Percentiles rank a stretch among this genome's conserved stretches.
phyloP scores from a whole-genome alignment of 805 yeast species.

The Groenewaldozyma tartarivorans region DNA sequence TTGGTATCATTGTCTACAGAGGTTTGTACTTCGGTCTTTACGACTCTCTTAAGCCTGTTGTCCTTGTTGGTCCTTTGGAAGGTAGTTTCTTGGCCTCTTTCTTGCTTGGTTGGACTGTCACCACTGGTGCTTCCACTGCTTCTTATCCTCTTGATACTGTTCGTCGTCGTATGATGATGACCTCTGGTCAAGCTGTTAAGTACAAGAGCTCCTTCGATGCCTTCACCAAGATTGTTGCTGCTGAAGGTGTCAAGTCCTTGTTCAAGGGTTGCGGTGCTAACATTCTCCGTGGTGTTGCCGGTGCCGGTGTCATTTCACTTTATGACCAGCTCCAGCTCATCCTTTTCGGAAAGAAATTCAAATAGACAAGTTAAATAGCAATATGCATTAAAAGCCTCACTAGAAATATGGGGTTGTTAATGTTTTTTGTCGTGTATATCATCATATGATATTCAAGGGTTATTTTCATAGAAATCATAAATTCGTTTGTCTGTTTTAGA shows the following conservation, averaged over 20 bases:
- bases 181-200: slow-evolving; percentile 97
- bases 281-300: slow-evolving; percentile 99
- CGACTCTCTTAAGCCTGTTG: slow-evolving; percentile 93
- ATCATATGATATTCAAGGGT: too few relatives aligned
- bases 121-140: slow-evolving; percentile 97
- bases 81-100: slow-evolving; percentile 92
- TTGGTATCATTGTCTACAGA: slow-evolving; percentile 97
- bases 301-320: slow-evolving; percentile 98
- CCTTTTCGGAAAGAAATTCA: slow-evolving; percentile 91
- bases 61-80: slow-evolving; percentile 88
- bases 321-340: slow-evolving; percentile 95
- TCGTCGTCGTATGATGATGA: slow-evolving; percentile 99
- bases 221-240: slow-evolving; percentile 83
- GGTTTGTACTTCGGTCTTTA: slow-evolving; percentile 97
- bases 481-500: too few relatives aligned
- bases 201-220: slow-evolving; percentile 93
- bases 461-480: too few relatives aligned
- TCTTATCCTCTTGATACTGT: slow-evolving; percentile 98
- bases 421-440: too few relatives aligned
- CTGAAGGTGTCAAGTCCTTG: slow-evolving; percentile 87
- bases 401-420: too few relatives aligned
- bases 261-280: slow-evolving; percentile 99
- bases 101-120: slow-evolving; percentile 95
- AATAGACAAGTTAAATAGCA: slow-evolving; percentile 11
- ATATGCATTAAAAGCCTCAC: too few relatives aligned